Conservation (phyloP, 495 filamentous ascomycete species). For the Friedmanniomyces endolithicus region DNA sequence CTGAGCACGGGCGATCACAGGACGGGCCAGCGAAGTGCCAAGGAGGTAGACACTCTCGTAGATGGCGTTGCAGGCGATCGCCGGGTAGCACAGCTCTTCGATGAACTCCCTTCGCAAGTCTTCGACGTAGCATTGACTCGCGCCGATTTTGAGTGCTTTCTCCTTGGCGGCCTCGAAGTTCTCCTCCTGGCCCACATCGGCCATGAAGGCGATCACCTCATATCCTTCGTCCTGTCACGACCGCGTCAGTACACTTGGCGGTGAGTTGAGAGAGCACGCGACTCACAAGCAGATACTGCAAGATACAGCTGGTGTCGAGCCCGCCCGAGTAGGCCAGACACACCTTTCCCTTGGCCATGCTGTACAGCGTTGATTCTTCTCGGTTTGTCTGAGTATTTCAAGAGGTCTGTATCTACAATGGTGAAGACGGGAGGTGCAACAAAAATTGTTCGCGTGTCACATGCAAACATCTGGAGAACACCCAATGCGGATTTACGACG, state of each 20-base stretch:
- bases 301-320: constrained; percentile 55
- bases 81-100: constrained; percentile 76
- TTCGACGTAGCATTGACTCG: constrained; percentile 48
- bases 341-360: constrained; percentile 22
- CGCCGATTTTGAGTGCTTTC: constrained; percentile 60
- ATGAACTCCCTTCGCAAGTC: constrained; percentile 52
- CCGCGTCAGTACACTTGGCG: not conserved
- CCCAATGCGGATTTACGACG: no score
- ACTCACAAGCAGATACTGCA: constrained; percentile 23
- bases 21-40: constrained; percentile 63
- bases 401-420: not conserved
- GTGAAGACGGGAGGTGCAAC: not conserved
- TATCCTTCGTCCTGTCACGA: constrained; percentile 44
- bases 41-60: constrained; percentile 76
- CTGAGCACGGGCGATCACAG: constrained; percentile 77
- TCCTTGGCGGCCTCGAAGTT: constrained; percentile 54
- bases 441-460: not conserved
- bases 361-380: not conserved
- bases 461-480: no score
- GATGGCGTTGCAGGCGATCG: constrained; percentile 77
- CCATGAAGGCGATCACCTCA: constrained; percentile 52
- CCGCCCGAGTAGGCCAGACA: constrained; percentile 34
- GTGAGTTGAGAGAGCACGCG: not conserved
- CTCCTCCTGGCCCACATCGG: constrained; percentile 34
- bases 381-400: no score